These are phyloP conservation scores for Adansonia gregorii DNA, from an alignment of 441 rosid genomes.

Conservation along the genomic window DNA sequence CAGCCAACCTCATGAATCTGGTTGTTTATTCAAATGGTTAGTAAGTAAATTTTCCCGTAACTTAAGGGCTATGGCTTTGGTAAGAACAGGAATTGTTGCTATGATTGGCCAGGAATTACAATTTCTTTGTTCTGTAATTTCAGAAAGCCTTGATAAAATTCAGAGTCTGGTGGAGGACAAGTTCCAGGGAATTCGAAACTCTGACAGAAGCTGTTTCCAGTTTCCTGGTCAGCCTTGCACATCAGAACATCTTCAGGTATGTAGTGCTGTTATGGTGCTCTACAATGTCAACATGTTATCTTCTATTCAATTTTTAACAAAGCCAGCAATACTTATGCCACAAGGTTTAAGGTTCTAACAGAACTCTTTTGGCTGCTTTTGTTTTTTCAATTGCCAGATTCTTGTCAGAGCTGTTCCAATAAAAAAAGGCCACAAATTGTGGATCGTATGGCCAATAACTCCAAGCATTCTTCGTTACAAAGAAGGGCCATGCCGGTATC, in stretches of 20 bases:
- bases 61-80: not conserved
- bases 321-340: not conserved
- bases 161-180: constrained; percentile 65
- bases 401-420: constrained; percentile 84
- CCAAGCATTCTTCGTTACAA: constrained; percentile 80
- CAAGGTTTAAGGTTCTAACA: not conserved
- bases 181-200: constrained; percentile 72
- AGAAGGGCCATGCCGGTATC: constrained; percentile 86
- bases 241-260: constrained; percentile 84
- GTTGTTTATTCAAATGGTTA: constrained; percentile 85
- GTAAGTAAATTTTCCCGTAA: constrained; percentile 26
- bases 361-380: not conserved
- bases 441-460: constrained; percentile 79
- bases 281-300: constrained; percentile 14
- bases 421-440: constrained; percentile 80
- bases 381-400: constrained; percentile 54
- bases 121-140: constrained; percentile 36
- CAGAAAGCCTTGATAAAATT: constrained; percentile 79
- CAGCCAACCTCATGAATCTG: constrained; percentile 90
- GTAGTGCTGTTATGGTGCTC: constrained; percentile 21
- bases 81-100: constrained; percentile 18
- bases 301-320: not conserved
- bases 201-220: constrained; percentile 45
- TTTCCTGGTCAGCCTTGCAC: constrained; percentile 89
- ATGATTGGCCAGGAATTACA: constrained; percentile 1